These are phyloP conservation scores for Teratosphaeria destructans DNA, from an alignment of 2,329 filamentous ascomycete genomes.

Conservation along the genomic window DNA sequence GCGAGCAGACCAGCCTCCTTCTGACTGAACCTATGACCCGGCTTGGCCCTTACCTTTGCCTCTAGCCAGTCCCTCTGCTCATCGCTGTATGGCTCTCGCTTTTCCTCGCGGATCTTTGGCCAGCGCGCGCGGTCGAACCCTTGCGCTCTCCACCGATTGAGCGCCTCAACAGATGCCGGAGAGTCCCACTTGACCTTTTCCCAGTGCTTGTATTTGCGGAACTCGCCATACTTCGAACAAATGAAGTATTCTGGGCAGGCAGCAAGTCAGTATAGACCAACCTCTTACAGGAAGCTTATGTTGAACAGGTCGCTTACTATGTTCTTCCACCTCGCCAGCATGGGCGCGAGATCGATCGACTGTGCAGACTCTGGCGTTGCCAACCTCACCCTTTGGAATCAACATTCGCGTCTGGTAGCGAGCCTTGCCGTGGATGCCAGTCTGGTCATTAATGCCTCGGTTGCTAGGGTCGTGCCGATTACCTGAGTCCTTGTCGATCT, in stretches of 20 bases:
- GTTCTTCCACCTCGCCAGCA: neutral
- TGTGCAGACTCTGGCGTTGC: neutral
- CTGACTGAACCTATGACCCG: neutral
- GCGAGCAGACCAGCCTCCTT: neutral
- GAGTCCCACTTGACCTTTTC: neutral
- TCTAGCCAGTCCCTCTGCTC: neutral
- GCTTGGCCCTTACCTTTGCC: neutral
- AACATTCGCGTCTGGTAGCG: neutral
- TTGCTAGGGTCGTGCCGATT: neutral
- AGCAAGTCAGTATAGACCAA: neutral
- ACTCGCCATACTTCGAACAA: neutral
- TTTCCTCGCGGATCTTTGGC: neutral
- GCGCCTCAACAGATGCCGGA: neutral
- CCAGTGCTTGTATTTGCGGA: neutral
- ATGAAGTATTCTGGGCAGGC: neutral
- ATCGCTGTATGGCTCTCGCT: neutral
- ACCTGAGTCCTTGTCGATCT: neutral
- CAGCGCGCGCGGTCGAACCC: neutral
- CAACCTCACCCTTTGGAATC: neutral
- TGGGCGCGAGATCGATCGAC: neutral
- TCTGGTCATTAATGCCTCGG: neutral
- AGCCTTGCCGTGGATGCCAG: neutral
- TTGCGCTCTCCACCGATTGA: neutral
- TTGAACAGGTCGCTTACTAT: neutral
- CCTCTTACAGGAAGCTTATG: too few relatives aligned